Percentiles rank a stretch among this genome's conserved stretches.
Evolutionary conservation across 345 rosid species (phyloP).

Genomic region (Dovyalis caffra): DNA sequence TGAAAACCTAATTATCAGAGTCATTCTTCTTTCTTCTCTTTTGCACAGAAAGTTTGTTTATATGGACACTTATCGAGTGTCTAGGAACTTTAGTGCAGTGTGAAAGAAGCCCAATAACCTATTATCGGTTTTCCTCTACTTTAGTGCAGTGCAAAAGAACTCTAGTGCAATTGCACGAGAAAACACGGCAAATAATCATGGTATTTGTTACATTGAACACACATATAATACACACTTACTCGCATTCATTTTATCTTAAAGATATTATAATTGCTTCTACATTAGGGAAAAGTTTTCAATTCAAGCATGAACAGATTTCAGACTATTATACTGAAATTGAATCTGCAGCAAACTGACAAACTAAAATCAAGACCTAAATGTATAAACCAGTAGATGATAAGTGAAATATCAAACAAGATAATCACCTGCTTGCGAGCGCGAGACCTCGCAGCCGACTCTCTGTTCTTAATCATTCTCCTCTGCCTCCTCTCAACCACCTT

Average conservation of each 20-base stretch:
- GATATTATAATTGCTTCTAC: neutral
- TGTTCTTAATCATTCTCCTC: constrained; percentile 95
- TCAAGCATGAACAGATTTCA: neutral
- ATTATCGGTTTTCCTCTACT: neutral
- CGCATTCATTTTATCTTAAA: neutral
- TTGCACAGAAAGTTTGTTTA: neutral
- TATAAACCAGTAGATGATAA: constrained; percentile 8
- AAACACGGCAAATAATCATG: neutral
- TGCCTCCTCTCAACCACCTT: constrained; percentile 98
- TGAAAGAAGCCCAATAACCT: neutral
- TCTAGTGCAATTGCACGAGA: too few species aligned
- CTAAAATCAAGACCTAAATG: constrained; percentile 1
- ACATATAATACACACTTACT: neutral
- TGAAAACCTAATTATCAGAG: neutral
- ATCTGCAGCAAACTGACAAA: neutral
- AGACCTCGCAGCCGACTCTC: constrained; percentile 98
- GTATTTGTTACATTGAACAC: neutral
- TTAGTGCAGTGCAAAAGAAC: neutral
- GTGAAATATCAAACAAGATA: constrained; percentile 13
- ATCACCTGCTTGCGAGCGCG: constrained; percentile 98
- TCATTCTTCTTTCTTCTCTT: neutral
- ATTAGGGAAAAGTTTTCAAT: neutral
- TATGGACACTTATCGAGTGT: neutral
- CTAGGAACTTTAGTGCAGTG: constrained; percentile 7
- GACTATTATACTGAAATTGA: neutral